phyloP scores from a whole-genome alignment of 805 yeast species.

The Wickerhamomyces alni region DNA sequence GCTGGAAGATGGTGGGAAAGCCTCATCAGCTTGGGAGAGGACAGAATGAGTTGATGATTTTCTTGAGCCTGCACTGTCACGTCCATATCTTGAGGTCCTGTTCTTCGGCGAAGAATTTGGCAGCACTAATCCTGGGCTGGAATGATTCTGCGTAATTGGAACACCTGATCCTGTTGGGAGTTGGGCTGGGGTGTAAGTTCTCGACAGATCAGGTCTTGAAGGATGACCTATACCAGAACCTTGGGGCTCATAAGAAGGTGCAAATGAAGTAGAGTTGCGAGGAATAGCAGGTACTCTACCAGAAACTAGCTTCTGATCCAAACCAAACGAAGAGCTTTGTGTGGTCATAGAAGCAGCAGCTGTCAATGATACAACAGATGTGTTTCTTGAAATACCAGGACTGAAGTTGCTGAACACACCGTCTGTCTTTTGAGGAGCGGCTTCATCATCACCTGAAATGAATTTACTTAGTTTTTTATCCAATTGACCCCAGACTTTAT shows the following conservation, averaged over 20 bases:
- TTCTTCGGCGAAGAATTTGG: conserved; percentile 9
- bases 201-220: too few species aligned
- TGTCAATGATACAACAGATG: conserved; percentile 21
- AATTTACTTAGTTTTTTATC: conserved; percentile 74
- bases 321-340: conserved; percentile 2
- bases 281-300: neutral
- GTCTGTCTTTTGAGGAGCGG: conserved; percentile 29
- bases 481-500: conserved; percentile 82
- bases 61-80: conserved; percentile 12
- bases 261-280: neutral
- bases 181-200: too few species aligned
- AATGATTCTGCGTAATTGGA: too few species aligned
- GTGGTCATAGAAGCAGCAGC: conserved; percentile 1
- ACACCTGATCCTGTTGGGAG: too few species aligned
- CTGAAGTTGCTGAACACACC: conserved; percentile 70
- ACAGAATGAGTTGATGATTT: conserved; percentile 18
- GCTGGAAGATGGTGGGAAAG: neutral
- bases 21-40: conserved; percentile 6
- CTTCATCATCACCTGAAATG: conserved; percentile 86
- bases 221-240: too few species aligned
- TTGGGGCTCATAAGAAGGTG: too few species aligned
- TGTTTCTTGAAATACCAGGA: conserved; percentile 58
- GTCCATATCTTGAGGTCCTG: conserved; percentile 11
- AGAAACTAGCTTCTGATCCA: conserved; percentile 4
- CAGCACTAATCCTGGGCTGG: neutral